phyloP scores from a whole-genome alignment of 345 rosid species.

The Ricinus communis region DNA sequence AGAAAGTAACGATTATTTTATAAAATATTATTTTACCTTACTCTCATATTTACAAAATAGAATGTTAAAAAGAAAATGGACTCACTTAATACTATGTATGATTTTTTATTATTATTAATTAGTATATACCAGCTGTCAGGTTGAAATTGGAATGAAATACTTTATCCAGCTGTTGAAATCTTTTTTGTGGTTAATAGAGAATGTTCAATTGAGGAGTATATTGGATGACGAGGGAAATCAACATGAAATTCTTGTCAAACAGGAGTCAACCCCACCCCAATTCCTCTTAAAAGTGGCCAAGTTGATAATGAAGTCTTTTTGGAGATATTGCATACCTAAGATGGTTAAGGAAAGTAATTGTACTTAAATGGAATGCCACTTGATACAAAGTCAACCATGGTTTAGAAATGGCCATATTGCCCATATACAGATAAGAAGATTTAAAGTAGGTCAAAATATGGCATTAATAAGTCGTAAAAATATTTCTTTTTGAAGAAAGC shows the following conservation, averaged over 20 bases:
- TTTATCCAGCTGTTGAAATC: not conserved
- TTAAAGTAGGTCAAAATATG: too few relatives aligned
- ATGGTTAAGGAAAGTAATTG: not conserved
- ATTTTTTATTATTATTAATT: too few relatives aligned
- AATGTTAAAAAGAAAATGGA: too few relatives aligned
- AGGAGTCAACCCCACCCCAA: constrained; percentile 1
- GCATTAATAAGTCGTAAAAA: too few relatives aligned
- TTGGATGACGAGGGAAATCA: not conserved
- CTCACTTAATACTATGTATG: too few relatives aligned
- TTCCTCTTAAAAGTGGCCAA: constrained; percentile 12
- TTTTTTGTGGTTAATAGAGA: not conserved
- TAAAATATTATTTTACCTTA: too few relatives aligned
- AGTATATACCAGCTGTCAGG: too few relatives aligned
- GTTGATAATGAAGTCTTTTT: constrained; percentile 10
- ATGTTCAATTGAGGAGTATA: not conserved
- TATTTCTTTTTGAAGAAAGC: too few relatives aligned
- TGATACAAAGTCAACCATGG: not conserved
- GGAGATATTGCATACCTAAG: not conserved
- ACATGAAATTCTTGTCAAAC: not conserved
- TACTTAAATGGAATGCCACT: constrained; percentile 3
- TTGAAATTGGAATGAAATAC: too few relatives aligned
- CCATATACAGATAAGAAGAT: too few relatives aligned
- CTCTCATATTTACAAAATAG: too few relatives aligned
- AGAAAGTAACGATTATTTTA: too few relatives aligned
- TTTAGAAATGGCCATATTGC: not conserved